Percentiles rank a stretch among this genome's conserved stretches.
Evolutionary conservation across 352 stramenopile species (phyloP).

Genomic region (Blastocystis sp.): DNA sequence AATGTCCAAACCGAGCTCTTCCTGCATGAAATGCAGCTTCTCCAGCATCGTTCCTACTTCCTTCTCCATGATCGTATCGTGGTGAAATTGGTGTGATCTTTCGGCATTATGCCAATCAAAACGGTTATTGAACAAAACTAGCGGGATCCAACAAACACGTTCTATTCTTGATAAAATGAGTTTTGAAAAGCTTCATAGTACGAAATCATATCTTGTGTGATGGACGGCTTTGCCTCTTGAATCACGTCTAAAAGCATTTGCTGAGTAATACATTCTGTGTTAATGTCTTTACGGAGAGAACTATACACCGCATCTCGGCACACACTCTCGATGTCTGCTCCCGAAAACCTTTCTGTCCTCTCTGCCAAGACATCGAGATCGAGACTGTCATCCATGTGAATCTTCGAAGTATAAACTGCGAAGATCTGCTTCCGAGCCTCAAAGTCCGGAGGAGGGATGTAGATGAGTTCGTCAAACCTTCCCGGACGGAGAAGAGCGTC

Average conservation of each 20-base stretch:
- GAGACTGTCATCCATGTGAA: conserved; percentile 72
- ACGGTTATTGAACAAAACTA: background rate
- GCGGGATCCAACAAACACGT: background rate
- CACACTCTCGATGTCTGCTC: conserved; percentile 79
- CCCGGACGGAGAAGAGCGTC: conserved; percentile 89
- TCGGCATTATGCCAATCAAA: background rate
- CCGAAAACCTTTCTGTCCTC: conserved; percentile 72
- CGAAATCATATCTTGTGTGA: conserved; percentile 69
- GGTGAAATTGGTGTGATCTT: conserved; percentile 9
- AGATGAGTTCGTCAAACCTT: conserved; percentile 86
- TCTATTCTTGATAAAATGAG: background rate
- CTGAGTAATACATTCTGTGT: conserved; percentile 69
- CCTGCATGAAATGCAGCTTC: conserved; percentile 32
- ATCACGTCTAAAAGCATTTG: conserved; percentile 71
- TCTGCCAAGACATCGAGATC: conserved; percentile 70
- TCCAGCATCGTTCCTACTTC: conserved; percentile 42
- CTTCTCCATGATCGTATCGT: conserved; percentile 48
- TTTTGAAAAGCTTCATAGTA: conserved; percentile 70
- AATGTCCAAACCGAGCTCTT: conserved; percentile 59
- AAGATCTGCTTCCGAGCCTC: conserved; percentile 18
- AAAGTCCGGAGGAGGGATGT: conserved; percentile 62
- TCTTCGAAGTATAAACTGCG: conserved; percentile 64
- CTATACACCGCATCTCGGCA: conserved; percentile 76
- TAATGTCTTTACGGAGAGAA: conserved; percentile 71
- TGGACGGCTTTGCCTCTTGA: conserved; percentile 69